Conservation (phyloP, 805 yeast genomes). For the Candida arabinofermentans region DNA sequence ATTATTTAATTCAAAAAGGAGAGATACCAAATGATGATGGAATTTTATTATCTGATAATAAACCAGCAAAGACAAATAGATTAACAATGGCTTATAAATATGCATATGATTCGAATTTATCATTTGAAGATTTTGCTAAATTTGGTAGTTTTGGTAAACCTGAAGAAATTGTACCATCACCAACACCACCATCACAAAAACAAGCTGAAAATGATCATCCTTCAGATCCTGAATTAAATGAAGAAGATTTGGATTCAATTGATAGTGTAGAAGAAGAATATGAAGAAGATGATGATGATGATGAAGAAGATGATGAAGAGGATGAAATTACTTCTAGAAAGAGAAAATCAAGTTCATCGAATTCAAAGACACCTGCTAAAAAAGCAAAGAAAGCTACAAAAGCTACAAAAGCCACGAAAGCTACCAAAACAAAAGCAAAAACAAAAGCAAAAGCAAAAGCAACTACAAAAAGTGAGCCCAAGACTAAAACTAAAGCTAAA, state of each 20-base stretch:
- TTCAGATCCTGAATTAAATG: conserved; percentile 4
- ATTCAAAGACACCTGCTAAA: conserved; percentile 6
- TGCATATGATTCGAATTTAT: conserved; percentile 37
- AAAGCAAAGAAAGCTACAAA: conserved; percentile 1
- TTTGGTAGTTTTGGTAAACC: conserved; percentile 42
- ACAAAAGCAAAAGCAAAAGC: conserved; percentile 1
- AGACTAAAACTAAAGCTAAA: conserved; percentile 7
- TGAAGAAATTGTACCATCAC: conserved; percentile 9
- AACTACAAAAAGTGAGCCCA: conserved; percentile 2
- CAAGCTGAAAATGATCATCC: too few species aligned
- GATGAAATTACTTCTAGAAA: conserved; percentile 25
- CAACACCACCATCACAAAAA: not conserved
- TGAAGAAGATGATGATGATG: conserved; percentile 13
- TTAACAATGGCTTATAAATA: conserved; percentile 29
- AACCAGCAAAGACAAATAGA: conserved; percentile 37
- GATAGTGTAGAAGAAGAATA: conserved; percentile 4
- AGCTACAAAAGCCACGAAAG: conserved; percentile 21
- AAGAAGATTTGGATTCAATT: conserved; percentile 1
- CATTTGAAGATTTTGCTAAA: conserved; percentile 42
- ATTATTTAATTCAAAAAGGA: conserved; percentile 24
- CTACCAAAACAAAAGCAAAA: conserved; percentile 4
- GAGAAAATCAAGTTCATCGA: not conserved
- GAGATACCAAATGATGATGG: conserved; percentile 33
- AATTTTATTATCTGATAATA: conserved; percentile 46
- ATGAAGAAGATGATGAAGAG: conserved; percentile 32